phyloP scores from a whole-genome alignment of 2,329 filamentous ascomycete species.

The Colletotrichum trifolii region DNA sequence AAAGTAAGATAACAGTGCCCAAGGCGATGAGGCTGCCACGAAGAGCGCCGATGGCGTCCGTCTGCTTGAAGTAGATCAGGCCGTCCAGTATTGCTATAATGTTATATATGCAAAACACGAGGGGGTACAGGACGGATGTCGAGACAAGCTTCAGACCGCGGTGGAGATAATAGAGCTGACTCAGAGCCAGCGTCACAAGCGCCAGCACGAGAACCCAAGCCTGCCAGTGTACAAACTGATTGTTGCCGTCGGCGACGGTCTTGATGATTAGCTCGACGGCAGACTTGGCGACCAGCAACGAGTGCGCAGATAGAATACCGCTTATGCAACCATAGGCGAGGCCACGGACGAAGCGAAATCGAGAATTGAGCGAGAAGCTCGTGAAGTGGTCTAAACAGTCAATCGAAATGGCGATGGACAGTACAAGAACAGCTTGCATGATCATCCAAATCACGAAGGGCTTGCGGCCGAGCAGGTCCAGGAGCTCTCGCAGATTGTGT shows the following conservation, averaged over 20 bases:
- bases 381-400: conserved; percentile 65
- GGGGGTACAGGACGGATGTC: conserved; percentile 93
- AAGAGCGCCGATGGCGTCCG: conserved; percentile 78
- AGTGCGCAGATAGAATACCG: conserved; percentile 93
- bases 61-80: conserved; percentile 95
- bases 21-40: conserved; percentile 86
- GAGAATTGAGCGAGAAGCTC: conserved; percentile 68
- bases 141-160: conserved; percentile 93
- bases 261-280: conserved; percentile 92
- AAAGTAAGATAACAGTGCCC: conserved; percentile 86
- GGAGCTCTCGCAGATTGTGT: conserved; percentile 84
- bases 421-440: conserved; percentile 78
- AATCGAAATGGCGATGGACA: conserved; percentile 72
- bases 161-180: conserved; percentile 95
- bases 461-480: conserved; percentile 77
- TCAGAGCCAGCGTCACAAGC: conserved; percentile 83
- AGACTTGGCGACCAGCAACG: conserved; percentile 92
- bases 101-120: conserved; percentile 99
- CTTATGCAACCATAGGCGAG: conserved; percentile 91
- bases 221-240: conserved; percentile 96
- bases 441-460: conserved; percentile 92
- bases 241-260: conserved; percentile 85
- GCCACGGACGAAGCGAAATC: conserved; percentile 81
- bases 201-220: conserved; percentile 91
- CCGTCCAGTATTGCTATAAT: conserved; percentile 98